Percentiles rank a stretch among this genome's conserved stretches.
Evolutionary conservation across 2,329 filamentous ascomycete species (phyloP).

Genomic region (Pseudogymnoascus sp.): DNA sequence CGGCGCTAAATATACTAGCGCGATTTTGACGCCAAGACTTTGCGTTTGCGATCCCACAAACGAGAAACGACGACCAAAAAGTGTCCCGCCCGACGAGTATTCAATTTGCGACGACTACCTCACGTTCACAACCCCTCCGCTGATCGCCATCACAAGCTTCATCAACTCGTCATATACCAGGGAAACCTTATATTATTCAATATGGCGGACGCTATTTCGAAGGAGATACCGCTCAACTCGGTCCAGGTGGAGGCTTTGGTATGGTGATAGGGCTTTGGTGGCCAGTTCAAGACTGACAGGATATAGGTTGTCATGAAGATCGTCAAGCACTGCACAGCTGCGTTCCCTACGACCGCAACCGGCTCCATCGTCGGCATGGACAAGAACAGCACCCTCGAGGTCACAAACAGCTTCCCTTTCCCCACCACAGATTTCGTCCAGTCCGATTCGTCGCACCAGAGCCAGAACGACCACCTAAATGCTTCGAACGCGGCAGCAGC

Average conservation of each 20-base stretch:
- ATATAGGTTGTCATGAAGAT: slow-evolving; percentile 89
- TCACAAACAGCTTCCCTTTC: slow-evolving; percentile 94
- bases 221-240: slow-evolving; percentile 68
- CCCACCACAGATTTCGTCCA: slow-evolving; percentile 67
- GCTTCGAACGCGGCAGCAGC: slow-evolving; percentile 70
- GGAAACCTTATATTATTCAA: slow-evolving; percentile 24
- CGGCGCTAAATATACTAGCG: slow-evolving; percentile 11
- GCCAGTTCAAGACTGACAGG: slow-evolving; percentile 22
- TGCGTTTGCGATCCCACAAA: slow-evolving; percentile 8
- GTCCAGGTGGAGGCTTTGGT: slow-evolving; percentile 94
- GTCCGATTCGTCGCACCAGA: slow-evolving; percentile 43
- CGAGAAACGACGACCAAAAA: slow-evolving; percentile 9
- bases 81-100: slow-evolving; percentile 8
- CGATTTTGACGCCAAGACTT: slow-evolving; percentile 10
- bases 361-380: slow-evolving; percentile 94
- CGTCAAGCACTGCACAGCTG: slow-evolving; percentile 84
- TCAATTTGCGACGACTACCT: slow-evolving; percentile 8
- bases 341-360: slow-evolving; percentile 81
- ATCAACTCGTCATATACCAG: slow-evolving; percentile 5
- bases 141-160: background rate
- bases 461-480: slow-evolving; percentile 58
- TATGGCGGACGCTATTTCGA: slow-evolving; percentile 48
- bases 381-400: slow-evolving; percentile 66
- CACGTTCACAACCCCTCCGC: background rate
- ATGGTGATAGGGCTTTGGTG: slow-evolving; percentile 36